A percentile compares a stretch with the other conserved stretches of the same genome.
These are phyloP conservation scores for Parathielavia appendiculata DNA, from an alignment of 495 filamentous ascomycete species.

Conservation along the genomic window DNA sequence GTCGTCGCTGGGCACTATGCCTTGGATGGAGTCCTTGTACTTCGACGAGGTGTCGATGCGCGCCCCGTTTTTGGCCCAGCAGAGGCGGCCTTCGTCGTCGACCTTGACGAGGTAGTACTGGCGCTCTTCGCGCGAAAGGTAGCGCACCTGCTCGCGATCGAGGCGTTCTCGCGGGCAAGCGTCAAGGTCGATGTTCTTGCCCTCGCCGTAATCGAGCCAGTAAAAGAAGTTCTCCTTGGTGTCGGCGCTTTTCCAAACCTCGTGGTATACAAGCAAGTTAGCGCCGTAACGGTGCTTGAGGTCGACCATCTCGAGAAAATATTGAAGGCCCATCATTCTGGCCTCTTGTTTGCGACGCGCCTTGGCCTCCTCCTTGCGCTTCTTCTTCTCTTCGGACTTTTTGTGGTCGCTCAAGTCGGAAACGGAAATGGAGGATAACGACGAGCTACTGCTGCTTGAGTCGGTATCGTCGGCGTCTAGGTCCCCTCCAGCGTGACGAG, in stretches of 20 bases:
- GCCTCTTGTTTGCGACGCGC: constrained; percentile 50
- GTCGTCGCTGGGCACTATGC: constrained; percentile 66
- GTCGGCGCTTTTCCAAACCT: constrained; percentile 69
- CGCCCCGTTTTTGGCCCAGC: constrained; percentile 75
- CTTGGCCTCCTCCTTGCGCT: constrained; percentile 42
- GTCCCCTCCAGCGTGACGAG: constrained; percentile 62
- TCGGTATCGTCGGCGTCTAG: constrained; percentile 41
- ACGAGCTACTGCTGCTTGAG: constrained; percentile 11
- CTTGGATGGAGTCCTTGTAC: constrained; percentile 73
- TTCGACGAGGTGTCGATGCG: constrained; percentile 68
- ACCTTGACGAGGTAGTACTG: constrained; percentile 67
- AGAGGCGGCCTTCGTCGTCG: constrained; percentile 59
- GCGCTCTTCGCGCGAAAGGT: constrained; percentile 67
- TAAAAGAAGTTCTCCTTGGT: constrained; percentile 90
- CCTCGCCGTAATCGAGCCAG: constrained; percentile 86
- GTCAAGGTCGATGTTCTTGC: constrained; percentile 52
- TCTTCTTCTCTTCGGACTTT: constrained; percentile 28
- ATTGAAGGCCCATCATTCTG: constrained; percentile 79
- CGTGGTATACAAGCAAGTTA: constrained; percentile 79
- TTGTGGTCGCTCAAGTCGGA: constrained; percentile 29
- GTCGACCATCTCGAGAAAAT: constrained; percentile 93
- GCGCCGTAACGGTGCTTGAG: constrained; percentile 81
- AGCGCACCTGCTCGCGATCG: constrained; percentile 66
- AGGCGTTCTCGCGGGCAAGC: constrained; percentile 60
- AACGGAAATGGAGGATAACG: constrained; percentile 23